Evolutionary conservation across 2,329 filamentous ascomycete genomes (phyloP).

Genomic region (Epichloe coenophiala): DNA sequence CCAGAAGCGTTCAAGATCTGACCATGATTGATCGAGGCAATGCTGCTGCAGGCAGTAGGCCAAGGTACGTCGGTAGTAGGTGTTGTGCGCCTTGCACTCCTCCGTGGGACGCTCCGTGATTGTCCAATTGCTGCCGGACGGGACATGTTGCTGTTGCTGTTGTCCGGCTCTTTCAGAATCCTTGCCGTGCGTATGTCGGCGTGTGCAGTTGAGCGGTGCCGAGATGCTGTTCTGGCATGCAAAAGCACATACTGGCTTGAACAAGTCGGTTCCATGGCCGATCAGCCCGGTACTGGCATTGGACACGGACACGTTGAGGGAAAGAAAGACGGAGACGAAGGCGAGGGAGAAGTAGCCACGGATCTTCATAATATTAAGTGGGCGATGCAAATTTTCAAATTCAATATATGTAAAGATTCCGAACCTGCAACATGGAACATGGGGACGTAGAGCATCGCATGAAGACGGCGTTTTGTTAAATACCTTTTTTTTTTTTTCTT

Average conservation of each 20-base stretch:
- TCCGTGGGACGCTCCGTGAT: neutral
- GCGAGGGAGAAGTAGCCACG: neutral
- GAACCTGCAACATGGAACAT: too few relatives aligned
- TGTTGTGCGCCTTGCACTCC: neutral
- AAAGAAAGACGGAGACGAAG: neutral
- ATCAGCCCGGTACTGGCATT: constrained; percentile 4
- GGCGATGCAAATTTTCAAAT: too few relatives aligned
- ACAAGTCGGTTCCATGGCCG: constrained; percentile 11
- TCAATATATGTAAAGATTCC: too few relatives aligned
- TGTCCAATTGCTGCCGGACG: neutral
- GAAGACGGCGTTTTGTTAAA: neutral
- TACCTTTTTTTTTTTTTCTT: too few relatives aligned
- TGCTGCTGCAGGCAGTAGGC: neutral
- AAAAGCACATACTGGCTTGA: constrained; percentile 17
- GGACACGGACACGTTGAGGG: neutral
- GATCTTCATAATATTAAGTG: neutral
- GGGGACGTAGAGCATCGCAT: too few relatives aligned
- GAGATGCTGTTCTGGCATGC: constrained; percentile 13
- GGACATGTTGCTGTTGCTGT: too few relatives aligned
- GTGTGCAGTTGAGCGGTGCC: constrained; percentile 13
- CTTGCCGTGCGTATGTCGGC: neutral
- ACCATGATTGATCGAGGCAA: neutral
- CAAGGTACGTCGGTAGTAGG: neutral
- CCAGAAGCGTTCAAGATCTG: neutral
- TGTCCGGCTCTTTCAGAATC: too few relatives aligned